Evolutionary conservation across 1,139 yeast genomes (phyloP).

Genomic region (Blastobotrys proliferans): DNA sequence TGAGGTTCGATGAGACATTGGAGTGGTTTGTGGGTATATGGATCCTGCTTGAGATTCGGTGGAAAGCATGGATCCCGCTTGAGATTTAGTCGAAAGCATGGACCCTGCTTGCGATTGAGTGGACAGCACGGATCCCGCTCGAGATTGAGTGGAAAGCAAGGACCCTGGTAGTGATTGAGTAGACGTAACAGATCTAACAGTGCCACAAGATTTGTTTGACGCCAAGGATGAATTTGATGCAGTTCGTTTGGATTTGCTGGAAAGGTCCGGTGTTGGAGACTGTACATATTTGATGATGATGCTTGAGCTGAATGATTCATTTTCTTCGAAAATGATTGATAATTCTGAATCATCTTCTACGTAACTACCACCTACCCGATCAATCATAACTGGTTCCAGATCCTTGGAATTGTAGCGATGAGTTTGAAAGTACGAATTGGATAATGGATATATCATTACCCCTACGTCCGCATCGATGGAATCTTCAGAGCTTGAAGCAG

Average conservation of each 20-base stretch:
- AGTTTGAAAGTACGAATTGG: slow-evolving; percentile 6
- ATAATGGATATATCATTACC: slow-evolving; percentile 8
- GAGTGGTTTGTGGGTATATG: slow-evolving; percentile 7
- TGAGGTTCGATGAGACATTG: slow-evolving; percentile 8
- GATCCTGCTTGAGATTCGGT: neutral
- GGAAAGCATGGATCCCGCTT: neutral
- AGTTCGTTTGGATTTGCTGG: no score
- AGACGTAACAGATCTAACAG: no score
- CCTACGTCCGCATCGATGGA: no score
- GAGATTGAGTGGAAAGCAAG: neutral
- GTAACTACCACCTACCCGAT: neutral
- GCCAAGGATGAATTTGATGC: no score
- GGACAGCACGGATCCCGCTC: slow-evolving; percentile 6
- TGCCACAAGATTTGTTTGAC: no score
- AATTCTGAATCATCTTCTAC: no score
- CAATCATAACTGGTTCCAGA: slow-evolving; percentile 1
- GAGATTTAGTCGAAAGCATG: neutral
- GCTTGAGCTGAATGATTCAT: no score
- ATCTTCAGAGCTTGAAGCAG: neutral
- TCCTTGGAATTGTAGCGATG: slow-evolving; percentile 3
- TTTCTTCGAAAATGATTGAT: no score
- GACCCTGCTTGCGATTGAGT: no score
- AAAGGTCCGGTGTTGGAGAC: no score
- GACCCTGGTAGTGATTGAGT: no score
- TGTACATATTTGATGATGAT: no score